These are phyloP conservation scores for Globisporangium apiculatum DNA, from an alignment of 352 stramenopile species.

Conservation along the genomic window DNA sequence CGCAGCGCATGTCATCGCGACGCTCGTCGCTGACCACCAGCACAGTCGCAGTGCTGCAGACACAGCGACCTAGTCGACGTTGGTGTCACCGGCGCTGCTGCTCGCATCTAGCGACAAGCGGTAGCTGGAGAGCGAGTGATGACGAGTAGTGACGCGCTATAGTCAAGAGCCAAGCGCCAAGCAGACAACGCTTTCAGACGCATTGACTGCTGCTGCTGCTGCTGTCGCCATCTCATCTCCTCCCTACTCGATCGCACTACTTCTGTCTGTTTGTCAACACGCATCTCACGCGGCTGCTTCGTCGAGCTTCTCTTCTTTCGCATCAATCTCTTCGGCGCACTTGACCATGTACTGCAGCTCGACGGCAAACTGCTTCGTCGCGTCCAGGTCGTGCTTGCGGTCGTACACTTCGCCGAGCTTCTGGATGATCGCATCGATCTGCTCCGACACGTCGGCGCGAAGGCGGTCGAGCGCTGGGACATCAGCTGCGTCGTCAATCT, in stretches of 20 bases:
- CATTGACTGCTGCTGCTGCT: neutral
- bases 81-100: too few relatives aligned
- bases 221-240: neutral
- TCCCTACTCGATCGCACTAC: neutral
- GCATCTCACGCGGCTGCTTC: slow-evolving; percentile 1
- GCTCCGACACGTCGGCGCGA: slow-evolving; percentile 46
- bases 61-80: too few relatives aligned
- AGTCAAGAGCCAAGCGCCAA: neutral
- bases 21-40: neutral
- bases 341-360: slow-evolving; percentile 87
- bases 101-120: neutral
- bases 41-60: too few relatives aligned
- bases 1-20: neutral
- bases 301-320: slow-evolving; percentile 68
- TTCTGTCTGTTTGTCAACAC: neutral
- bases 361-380: slow-evolving; percentile 61
- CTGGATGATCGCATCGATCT: slow-evolving; percentile 67
- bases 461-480: slow-evolving; percentile 49
- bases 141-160: too few relatives aligned
- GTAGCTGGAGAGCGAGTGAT: neutral
- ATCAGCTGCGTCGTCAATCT: slow-evolving; percentile 50
- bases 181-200: neutral
- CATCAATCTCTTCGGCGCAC: slow-evolving; percentile 74
- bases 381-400: slow-evolving; percentile 60
- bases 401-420: slow-evolving; percentile 77